A percentile compares a stretch with the other conserved stretches of the same genome.
phyloP scores from a whole-genome alignment of 306 rosid genomes.

The Cicer cuneatum region DNA sequence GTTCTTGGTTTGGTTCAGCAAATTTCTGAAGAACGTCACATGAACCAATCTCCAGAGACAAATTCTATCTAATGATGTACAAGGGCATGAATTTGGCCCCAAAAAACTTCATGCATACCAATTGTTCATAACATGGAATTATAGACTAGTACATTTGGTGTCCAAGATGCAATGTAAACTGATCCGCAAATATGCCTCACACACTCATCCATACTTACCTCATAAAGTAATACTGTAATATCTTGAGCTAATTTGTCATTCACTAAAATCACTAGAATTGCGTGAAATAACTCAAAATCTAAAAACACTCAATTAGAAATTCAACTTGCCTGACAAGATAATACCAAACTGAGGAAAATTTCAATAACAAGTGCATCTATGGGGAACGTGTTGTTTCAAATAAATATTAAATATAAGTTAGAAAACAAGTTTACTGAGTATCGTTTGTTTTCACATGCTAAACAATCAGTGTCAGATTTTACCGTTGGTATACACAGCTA shows the following conservation, averaged over 20 bases:
- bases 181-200: not conserved
- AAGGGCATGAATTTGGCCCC: constrained; percentile 13
- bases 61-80: not conserved
- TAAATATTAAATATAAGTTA: constrained; percentile 5
- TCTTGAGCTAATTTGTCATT: constrained; percentile 1
- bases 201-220: not conserved
- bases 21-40: not conserved
- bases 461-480: constrained; percentile 21
- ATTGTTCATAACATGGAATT: constrained; percentile 19
- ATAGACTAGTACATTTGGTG: constrained; percentile 7
- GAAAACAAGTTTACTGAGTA: not conserved
- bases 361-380: not conserved
- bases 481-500: not conserved
- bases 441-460: not conserved
- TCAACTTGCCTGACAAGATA: constrained; percentile 15
- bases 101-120: not conserved
- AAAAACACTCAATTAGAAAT: constrained; percentile 4
- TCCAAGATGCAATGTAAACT: constrained; percentile 10
- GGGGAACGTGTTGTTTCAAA: not conserved
- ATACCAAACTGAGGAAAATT: constrained; percentile 4
- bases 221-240: not conserved
- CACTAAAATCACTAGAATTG: constrained; percentile 1
- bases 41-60: not conserved
- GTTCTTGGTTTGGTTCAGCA: not conserved
- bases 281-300: constrained; percentile 5